A percentile compares a stretch with the other conserved stretches of the same genome.
Evolutionary conservation across 495 filamentous ascomycete species (phyloP).

Genomic region (Tuber umbilicatum): DNA sequence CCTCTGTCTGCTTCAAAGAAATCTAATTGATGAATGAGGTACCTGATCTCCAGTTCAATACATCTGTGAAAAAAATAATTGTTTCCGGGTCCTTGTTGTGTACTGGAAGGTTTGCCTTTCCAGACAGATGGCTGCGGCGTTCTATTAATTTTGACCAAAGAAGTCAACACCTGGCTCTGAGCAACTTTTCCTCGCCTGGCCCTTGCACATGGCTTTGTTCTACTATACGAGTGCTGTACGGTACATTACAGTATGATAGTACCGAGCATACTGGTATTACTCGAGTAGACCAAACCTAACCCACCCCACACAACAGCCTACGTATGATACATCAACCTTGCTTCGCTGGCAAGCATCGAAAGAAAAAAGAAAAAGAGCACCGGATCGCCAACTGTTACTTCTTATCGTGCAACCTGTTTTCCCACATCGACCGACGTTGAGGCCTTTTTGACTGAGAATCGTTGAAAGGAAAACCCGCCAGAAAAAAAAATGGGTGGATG

Average conservation of each 20-base stretch:
- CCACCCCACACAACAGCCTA: not conserved
- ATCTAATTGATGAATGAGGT: not conserved
- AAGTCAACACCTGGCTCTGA: not conserved
- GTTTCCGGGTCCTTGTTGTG: not conserved
- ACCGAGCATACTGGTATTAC: too few relatives aligned
- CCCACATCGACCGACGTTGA: not conserved
- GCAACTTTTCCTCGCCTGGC: not conserved
- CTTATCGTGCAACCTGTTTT: not conserved
- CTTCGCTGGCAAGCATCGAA: constrained; percentile 9
- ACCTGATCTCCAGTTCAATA: not conserved
- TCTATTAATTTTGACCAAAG: not conserved
- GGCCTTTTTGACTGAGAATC: not conserved
- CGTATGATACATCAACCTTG: not conserved
- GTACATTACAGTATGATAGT: too few relatives aligned
- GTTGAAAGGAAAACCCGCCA: not conserved
- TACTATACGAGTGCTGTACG: too few relatives aligned
- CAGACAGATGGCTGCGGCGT: not conserved
- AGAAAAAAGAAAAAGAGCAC: constrained; percentile 5
- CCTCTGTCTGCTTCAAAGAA: not conserved
- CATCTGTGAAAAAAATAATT: not conserved
- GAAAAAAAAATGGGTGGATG: not conserved
- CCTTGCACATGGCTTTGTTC: too few relatives aligned
- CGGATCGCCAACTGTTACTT: not conserved
- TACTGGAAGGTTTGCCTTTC: not conserved
- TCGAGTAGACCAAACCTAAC: not conserved